Conservation (phyloP, 192 early-diverging fungal genomes). For the Mortierella antarctica region DNA sequence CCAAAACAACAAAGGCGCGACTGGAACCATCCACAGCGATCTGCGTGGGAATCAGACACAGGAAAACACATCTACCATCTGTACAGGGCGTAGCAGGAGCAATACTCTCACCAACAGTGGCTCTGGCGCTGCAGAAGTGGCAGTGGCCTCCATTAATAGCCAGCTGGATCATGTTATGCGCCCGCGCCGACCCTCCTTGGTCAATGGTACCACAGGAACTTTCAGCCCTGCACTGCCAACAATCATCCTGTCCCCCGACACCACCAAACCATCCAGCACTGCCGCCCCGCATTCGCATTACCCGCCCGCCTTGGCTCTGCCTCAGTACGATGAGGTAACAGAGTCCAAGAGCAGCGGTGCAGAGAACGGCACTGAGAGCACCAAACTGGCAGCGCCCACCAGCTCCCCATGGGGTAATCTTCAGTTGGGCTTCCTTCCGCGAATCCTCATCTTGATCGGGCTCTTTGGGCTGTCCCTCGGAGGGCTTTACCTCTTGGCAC, state of each 20-base stretch:
- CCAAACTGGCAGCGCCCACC: neutral
- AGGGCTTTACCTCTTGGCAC: conserved; percentile 37
- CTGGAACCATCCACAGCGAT: conserved; percentile 1
- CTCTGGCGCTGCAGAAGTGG: conserved; percentile 9
- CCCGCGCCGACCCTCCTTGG: conserved; percentile 30
- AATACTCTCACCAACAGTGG: conserved; percentile 33
- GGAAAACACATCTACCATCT: conserved; percentile 14
- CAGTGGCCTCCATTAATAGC: conserved; percentile 14
- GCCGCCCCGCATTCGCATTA: conserved; percentile 6
- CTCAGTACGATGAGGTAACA: conserved; percentile 18
- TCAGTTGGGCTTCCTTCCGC: conserved; percentile 41
- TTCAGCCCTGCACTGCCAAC: conserved; percentile 8
- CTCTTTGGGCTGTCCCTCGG: conserved; percentile 40
- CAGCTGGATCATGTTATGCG: conserved; percentile 40
- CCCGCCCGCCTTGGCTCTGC: conserved; percentile 10
- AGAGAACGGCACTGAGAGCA: neutral
- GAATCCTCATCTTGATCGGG: conserved; percentile 37
- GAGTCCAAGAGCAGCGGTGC: neutral
- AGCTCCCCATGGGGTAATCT: conserved; percentile 9
- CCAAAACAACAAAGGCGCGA: neutral
- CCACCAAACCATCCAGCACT: neutral
- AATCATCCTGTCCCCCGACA: neutral
- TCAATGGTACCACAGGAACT: conserved; percentile 9
- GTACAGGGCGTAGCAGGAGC: conserved; percentile 46
- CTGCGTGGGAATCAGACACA: neutral